Percentiles rank a stretch among this genome's conserved stretches.
Conservation (phyloP, 371 early-diverging fungal species). For the Mortierella sp. region DNA sequence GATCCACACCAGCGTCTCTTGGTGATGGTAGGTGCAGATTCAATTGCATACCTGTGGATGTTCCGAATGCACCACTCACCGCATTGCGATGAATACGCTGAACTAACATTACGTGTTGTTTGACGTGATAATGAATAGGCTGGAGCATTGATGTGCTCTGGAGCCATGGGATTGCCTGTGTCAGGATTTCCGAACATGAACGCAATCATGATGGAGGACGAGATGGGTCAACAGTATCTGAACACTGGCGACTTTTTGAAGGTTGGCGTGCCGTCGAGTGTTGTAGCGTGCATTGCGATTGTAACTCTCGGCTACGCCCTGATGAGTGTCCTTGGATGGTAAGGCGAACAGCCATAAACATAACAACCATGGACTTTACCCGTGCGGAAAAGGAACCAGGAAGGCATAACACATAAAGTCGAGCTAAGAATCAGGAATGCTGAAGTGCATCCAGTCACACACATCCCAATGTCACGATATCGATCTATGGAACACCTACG, state of each 20-base stretch:
- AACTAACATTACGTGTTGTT: constrained; percentile 4
- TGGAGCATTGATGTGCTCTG: constrained; percentile 83
- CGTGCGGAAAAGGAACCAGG: too few relatives aligned
- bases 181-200: constrained; percentile 98
- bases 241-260: constrained; percentile 85
- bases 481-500: too few relatives aligned
- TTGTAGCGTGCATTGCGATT: constrained; percentile 75
- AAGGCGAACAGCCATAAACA: too few relatives aligned
- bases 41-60: not conserved
- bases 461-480: too few relatives aligned
- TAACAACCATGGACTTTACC: too few relatives aligned
- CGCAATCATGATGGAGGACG: constrained; percentile 93
- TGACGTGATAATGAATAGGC: constrained; percentile 46
- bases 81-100: constrained; percentile 7
- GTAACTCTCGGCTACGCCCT: constrained; percentile 83
- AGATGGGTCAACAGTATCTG: constrained; percentile 88
- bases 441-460: too few relatives aligned
- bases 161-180: constrained; percentile 95
- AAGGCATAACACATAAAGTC: too few relatives aligned
- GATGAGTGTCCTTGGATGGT: constrained; percentile 56
- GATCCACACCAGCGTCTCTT: constrained; percentile 91
- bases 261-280: constrained; percentile 82
- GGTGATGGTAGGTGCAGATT: constrained; percentile 81
- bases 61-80: not conserved
- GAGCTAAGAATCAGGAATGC: too few relatives aligned